Conservation (phyloP, 164 flowering plant species). For the Amborella trichopoda region DNA sequence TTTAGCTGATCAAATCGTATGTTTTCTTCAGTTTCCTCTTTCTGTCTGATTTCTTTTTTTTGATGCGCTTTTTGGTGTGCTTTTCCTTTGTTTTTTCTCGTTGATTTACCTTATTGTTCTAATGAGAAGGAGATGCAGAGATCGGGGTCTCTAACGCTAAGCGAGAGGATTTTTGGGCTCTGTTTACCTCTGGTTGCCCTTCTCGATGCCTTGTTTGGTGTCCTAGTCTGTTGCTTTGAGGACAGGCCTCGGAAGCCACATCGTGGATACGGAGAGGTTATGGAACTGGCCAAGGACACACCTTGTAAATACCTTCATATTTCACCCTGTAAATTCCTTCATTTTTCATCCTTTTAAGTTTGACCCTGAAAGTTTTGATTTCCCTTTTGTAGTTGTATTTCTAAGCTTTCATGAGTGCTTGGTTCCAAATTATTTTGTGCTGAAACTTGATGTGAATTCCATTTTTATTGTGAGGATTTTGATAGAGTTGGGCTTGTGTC, state of each 20-base stretch:
- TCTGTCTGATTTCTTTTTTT: not conserved
- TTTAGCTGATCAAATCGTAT: too few species aligned
- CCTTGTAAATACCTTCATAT: not conserved
- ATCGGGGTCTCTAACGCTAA: not conserved
- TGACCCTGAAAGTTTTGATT: too few species aligned
- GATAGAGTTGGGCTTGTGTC: too few species aligned
- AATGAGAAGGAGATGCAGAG: not conserved
- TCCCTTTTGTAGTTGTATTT: too few species aligned
- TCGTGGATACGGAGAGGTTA: not conserved
- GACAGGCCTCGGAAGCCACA: not conserved
- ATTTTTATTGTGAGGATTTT: too few species aligned
- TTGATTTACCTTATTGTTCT: not conserved
- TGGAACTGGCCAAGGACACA: not conserved
- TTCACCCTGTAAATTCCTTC: not conserved
- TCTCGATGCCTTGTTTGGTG: not conserved
- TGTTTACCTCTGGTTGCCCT: not conserved
- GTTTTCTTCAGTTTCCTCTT: too few species aligned
- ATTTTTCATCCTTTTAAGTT: not conserved
- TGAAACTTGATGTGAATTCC: too few species aligned
- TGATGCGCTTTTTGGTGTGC: not conserved
- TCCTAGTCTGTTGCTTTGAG: not conserved
- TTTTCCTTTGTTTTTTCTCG: not conserved
- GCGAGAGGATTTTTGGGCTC: not conserved
- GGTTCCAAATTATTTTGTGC: too few species aligned
- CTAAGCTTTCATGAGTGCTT: too few species aligned